Percentiles rank a stretch among this genome's conserved stretches.
These are phyloP conservation scores for Lentinula sp. DNA, from an alignment of 768 basidiomycete genomes.

Conservation along the genomic window DNA sequence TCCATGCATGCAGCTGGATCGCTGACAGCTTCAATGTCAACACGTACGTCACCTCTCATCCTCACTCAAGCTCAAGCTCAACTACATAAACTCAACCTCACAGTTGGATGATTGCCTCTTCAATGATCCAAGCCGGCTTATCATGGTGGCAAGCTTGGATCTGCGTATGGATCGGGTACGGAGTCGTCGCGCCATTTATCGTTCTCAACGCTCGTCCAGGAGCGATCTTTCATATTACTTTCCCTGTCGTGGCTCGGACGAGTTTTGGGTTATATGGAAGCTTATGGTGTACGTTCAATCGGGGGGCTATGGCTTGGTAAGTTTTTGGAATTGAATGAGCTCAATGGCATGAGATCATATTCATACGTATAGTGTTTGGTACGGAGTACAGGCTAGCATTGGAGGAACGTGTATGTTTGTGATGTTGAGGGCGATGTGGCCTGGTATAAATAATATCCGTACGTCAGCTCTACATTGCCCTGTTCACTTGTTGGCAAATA, in stretches of 20 bases:
- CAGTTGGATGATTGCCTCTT: constrained; percentile 74
- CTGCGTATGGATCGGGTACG: constrained; percentile 65
- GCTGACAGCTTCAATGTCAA: constrained; percentile 78
- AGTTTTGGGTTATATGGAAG: constrained; percentile 77
- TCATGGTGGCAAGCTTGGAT: constrained; percentile 88
- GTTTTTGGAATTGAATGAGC: constrained; percentile 13
- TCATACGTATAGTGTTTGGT: constrained; percentile 50
- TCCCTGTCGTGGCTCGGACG: constrained; percentile 70
- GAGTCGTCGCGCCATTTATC: constrained; percentile 60
- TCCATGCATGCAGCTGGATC: constrained; percentile 49
- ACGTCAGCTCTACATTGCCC: constrained; percentile 16
- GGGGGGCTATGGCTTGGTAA: constrained; percentile 68
- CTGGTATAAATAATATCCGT: constrained; percentile 63
- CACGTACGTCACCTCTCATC: constrained; percentile 39
- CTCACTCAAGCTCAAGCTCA: neutral
- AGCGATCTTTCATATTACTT: constrained; percentile 71
- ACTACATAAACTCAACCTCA: neutral
- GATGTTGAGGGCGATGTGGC: constrained; percentile 75
- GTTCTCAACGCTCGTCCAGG: constrained; percentile 74
- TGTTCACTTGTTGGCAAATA: neutral
- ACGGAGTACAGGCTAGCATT: constrained; percentile 76
- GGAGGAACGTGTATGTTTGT: constrained; percentile 75
- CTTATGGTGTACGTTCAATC: constrained; percentile 75
- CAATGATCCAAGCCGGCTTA: constrained; percentile 66
- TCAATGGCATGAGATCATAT: neutral